phyloP scores from a whole-genome alignment of 371 early-diverging fungal species.

The Apophysomyces sp. region DNA sequence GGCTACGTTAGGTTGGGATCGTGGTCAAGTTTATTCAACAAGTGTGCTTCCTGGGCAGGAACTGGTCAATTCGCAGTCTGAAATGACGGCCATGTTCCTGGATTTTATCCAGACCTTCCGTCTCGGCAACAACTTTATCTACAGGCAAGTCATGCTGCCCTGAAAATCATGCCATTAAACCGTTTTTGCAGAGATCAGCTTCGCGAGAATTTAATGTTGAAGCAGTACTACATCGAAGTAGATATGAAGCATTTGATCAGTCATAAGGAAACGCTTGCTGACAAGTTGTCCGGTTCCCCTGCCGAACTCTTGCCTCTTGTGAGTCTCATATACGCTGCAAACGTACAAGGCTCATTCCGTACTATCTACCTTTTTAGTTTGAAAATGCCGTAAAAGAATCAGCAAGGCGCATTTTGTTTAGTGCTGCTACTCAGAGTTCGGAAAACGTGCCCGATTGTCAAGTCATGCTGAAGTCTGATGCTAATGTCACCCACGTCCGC shows the following conservation, averaged over 20 bases:
- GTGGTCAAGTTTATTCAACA: conserved; percentile 72
- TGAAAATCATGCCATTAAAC: not conserved
- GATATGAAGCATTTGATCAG: conserved; percentile 82
- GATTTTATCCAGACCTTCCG: conserved; percentile 80
- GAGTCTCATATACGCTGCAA: conserved; percentile 6
- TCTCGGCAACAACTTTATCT: conserved; percentile 74
- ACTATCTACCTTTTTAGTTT: conserved; percentile 55
- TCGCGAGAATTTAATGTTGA: conserved; percentile 74
- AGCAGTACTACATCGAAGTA: conserved; percentile 80
- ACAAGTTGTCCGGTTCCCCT: conserved; percentile 75
- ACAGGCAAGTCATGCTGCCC: conserved; percentile 48
- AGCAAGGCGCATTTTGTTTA: conserved; percentile 67
- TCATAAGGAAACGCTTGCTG: conserved; percentile 82
- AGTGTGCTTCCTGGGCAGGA: conserved; percentile 65
- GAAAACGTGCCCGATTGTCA: conserved; percentile 79
- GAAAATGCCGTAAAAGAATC: conserved; percentile 79
- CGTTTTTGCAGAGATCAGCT: conserved; percentile 79
- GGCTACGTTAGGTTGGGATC: conserved; percentile 81
- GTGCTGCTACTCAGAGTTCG: conserved; percentile 29
- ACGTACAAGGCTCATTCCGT: not conserved
- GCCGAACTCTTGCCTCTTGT: conserved; percentile 82
- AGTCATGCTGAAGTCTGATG: conserved; percentile 82
- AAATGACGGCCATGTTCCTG: conserved; percentile 59
- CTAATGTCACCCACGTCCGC: conserved; percentile 83
- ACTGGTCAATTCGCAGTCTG: conserved; percentile 50